phyloP scores from a whole-genome alignment of 441 rosid species.

The Syzygium syzygioides region DNA sequence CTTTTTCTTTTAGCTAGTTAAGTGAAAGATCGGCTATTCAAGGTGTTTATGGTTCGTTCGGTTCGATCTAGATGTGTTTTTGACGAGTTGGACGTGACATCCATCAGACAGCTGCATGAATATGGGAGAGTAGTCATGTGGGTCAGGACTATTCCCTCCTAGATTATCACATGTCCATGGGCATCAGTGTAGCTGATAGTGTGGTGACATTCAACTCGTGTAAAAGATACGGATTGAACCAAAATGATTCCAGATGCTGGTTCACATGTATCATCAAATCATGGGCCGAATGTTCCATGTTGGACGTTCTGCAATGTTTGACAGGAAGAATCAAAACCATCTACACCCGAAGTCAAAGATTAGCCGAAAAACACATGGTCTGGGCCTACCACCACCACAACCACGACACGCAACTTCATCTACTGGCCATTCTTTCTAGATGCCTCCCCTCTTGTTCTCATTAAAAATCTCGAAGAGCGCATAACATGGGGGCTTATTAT shows the following conservation, averaged over 20 bases:
- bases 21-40: not conserved
- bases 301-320: not conserved
- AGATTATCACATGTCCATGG: not conserved
- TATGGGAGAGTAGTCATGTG: not conserved
- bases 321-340: not conserved
- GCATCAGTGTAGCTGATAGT: not conserved
- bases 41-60: too few relatives aligned
- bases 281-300: not conserved
- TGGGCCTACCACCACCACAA: not conserved
- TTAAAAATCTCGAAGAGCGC: not conserved
- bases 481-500: not conserved
- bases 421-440: not conserved
- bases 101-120: not conserved
- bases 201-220: not conserved
- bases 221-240: not conserved
- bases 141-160: not conserved
- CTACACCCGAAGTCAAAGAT: not conserved
- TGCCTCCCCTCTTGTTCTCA: not conserved
- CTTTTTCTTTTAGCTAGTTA: not conserved
- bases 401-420: not conserved
- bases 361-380: not conserved
- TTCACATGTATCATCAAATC: not conserved
- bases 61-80: not conserved
- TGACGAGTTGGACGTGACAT: not conserved
- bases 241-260: not conserved